phyloP scores from a whole-genome alignment of 768 basidiomycete genomes.

The Nevesoporus exiguus region DNA sequence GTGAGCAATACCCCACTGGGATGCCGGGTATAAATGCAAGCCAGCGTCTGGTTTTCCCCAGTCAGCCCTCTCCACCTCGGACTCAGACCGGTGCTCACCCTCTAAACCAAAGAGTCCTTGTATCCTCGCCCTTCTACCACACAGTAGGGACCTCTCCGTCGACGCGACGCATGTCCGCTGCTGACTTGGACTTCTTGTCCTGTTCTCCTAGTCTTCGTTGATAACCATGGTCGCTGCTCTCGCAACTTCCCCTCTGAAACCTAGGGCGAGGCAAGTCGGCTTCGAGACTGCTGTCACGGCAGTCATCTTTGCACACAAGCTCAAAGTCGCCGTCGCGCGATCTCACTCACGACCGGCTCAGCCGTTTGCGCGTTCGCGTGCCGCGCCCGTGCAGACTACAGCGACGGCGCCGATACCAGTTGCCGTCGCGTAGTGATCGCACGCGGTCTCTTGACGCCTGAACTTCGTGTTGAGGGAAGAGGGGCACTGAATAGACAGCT shows the following conservation, averaged over 20 bases:
- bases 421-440: not conserved
- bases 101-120: not conserved
- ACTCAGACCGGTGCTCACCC: not conserved
- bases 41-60: not conserved
- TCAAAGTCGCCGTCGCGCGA: constrained; percentile 17
- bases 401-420: not conserved
- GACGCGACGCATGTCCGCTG: not conserved
- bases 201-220: not conserved
- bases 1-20: not conserved
- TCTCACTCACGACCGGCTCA: not conserved
- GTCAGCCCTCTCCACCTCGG: not conserved
- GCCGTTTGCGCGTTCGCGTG: constrained; percentile 3
- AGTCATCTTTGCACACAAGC: constrained; percentile 21
- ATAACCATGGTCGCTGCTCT: not conserved
- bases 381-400: constrained; percentile 3
- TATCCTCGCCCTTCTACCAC: not conserved
- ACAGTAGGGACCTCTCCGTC: constrained; percentile 14
- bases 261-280: constrained; percentile 13
- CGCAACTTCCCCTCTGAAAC: not conserved
- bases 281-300: constrained; percentile 24
- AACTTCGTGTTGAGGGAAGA: not conserved
- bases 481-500: not conserved
- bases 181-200: not conserved
- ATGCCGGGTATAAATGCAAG: constrained; percentile 16
- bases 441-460: not conserved